phyloP scores from a whole-genome alignment of 169 alveolate genomes.

The Eimeria maxima region DNA sequence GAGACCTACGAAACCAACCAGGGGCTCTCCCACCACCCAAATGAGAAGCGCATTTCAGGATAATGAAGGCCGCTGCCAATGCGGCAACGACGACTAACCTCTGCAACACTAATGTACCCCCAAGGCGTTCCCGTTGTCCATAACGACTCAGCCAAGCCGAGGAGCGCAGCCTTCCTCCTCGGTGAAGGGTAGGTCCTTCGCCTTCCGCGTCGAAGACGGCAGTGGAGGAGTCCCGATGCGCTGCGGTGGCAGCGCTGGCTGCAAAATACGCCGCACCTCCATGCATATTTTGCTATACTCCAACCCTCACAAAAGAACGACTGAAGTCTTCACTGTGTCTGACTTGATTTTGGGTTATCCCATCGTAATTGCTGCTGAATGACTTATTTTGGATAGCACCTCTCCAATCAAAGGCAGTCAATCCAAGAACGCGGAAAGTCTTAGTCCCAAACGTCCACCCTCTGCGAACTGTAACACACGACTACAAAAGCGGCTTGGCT shows the following conservation, averaged over 20 bases:
- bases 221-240: neutral
- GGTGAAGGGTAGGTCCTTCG: neutral
- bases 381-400: neutral
- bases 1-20: neutral
- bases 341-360: neutral
- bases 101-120: neutral
- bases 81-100: neutral
- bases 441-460: neutral
- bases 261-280: neutral
- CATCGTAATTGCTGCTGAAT: neutral
- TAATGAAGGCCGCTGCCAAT: neutral
- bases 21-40: neutral
- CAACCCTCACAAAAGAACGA: neutral
- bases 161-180: neutral
- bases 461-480: neutral
- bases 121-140: neutral
- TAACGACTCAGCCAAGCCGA: neutral
- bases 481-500: neutral
- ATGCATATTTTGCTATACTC: neutral
- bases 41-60: neutral
- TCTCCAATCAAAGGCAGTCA: neutral
- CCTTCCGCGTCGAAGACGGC: neutral
- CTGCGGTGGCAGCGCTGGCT: neutral
- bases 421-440: neutral
- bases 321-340: neutral